Conservation (phyloP, 352 stramenopile species). For the Thraustochytrium sp. region DNA sequence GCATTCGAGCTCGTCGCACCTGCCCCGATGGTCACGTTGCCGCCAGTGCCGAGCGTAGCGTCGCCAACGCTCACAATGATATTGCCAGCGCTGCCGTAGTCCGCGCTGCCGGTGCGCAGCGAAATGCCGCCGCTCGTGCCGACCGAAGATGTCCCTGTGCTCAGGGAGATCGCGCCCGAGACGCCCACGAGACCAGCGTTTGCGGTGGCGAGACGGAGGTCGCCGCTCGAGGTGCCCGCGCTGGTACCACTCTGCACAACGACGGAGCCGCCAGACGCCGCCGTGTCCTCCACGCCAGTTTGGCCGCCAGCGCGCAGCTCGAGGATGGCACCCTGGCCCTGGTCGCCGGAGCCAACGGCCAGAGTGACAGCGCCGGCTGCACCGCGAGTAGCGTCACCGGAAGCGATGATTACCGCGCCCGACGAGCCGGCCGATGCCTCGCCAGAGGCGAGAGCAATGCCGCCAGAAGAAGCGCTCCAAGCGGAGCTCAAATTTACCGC, state of each 20-base stretch:
- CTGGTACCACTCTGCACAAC: conserved; percentile 34
- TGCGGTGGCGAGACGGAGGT: not conserved
- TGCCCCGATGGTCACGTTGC: conserved; percentile 36
- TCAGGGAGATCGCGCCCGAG: not conserved
- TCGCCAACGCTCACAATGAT: conserved; percentile 31
- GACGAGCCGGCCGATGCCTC: too few relatives aligned
- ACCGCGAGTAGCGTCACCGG: too few relatives aligned
- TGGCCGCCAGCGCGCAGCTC: not conserved
- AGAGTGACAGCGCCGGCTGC: not conserved
- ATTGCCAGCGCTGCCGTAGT: not conserved
- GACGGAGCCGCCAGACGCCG: not conserved
- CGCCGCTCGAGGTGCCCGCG: not conserved
- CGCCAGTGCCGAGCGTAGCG: not conserved
- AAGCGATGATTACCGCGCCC: too few relatives aligned
- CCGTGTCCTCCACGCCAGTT: not conserved
- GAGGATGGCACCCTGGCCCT: not conserved
- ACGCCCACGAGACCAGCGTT: not conserved
- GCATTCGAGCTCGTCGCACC: conserved; percentile 50
- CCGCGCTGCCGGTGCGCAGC: not conserved
- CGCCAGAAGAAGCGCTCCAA: too few relatives aligned
- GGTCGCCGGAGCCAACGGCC: not conserved
- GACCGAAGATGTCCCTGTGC: not conserved
- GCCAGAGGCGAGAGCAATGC: too few relatives aligned
- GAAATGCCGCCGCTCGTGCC: conserved; percentile 11
- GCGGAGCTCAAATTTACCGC: conserved; percentile 62